These are phyloP conservation scores for Nigrograna mackinnonii DNA, from an alignment of 2,329 filamentous ascomycete genomes.

Conservation along the genomic window DNA sequence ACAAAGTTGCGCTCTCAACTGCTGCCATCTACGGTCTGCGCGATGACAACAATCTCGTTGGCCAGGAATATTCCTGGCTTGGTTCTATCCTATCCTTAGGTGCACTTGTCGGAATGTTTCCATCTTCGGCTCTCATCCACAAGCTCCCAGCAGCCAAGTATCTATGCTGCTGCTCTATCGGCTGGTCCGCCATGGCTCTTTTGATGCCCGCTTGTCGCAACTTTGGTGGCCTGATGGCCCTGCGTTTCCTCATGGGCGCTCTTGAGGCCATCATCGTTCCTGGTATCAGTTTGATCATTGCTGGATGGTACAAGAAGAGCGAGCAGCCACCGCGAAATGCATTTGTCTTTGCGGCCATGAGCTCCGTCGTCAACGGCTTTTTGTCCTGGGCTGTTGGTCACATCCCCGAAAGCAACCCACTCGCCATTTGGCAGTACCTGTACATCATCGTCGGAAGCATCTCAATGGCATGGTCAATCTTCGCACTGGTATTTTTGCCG, in stretches of 20 bases:
- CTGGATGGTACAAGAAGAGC: conserved; percentile 42
- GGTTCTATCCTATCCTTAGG: no score
- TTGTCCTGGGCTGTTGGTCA: conserved; percentile 34
- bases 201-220: no score
- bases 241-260: conserved; percentile 58
- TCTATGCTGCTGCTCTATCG: no score
- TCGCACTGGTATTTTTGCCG: conserved; percentile 41
- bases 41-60: no score
- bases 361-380: conserved; percentile 42
- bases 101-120: no score
- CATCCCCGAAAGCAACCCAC: conserved; percentile 43
- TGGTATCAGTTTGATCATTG: conserved; percentile 59
- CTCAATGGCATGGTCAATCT: conserved; percentile 22
- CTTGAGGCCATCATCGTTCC: conserved; percentile 61
- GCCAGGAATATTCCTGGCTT: no score
- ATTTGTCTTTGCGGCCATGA: conserved; percentile 34
- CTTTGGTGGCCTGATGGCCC: no score
- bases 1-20: no score
- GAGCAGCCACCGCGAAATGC: conserved; percentile 34
- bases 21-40: no score
- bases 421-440: conserved; percentile 42
- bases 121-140: no score
- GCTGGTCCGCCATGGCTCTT: no score
- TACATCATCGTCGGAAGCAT: conserved; percentile 30
- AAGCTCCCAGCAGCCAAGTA: no score